phyloP scores from a whole-genome alignment of 202 grass and related monocot genomes.

The Panicum virgatum region DNA sequence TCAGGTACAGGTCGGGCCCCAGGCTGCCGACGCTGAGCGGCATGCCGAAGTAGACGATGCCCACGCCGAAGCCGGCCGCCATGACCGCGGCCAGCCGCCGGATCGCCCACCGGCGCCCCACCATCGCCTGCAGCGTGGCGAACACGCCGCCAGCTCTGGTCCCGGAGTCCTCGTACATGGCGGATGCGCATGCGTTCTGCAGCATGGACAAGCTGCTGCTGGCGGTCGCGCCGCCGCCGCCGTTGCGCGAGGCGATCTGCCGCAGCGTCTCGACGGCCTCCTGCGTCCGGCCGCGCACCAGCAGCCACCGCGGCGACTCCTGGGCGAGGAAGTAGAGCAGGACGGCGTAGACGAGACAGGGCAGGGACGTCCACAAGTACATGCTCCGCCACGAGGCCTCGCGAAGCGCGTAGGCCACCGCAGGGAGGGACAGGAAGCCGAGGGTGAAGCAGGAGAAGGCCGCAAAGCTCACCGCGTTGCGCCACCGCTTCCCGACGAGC shows the following conservation, averaged over 20 bases:
- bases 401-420: conserved; percentile 55
- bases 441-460: conserved; percentile 62
- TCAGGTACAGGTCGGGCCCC: conserved; percentile 65
- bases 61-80: conserved; percentile 61
- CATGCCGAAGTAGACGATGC: conserved; percentile 77
- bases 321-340: conserved; percentile 24
- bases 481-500: conserved; percentile 60
- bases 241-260: conserved; percentile 34
- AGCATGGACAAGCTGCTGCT: conserved; percentile 55
- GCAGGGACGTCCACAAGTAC: conserved; percentile 66
- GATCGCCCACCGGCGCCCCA: conserved; percentile 61
- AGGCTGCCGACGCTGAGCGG: conserved; percentile 75
- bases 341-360: conserved; percentile 55
- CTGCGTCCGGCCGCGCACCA: conserved; percentile 48
- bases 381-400: conserved; percentile 58
- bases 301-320: conserved; percentile 49
- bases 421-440: conserved; percentile 73
- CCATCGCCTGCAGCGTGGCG: conserved; percentile 49
- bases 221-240: conserved; percentile 35
- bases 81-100: conserved; percentile 55
- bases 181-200: neutral
- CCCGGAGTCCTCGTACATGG: conserved; percentile 16
- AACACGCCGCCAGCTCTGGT: conserved; percentile 15
- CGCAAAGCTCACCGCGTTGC: conserved; percentile 57
- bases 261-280: conserved; percentile 57